These are phyloP conservation scores for Hypoxylon cercidicola DNA, from an alignment of 495 filamentous ascomycete genomes.

Conservation along the genomic window DNA sequence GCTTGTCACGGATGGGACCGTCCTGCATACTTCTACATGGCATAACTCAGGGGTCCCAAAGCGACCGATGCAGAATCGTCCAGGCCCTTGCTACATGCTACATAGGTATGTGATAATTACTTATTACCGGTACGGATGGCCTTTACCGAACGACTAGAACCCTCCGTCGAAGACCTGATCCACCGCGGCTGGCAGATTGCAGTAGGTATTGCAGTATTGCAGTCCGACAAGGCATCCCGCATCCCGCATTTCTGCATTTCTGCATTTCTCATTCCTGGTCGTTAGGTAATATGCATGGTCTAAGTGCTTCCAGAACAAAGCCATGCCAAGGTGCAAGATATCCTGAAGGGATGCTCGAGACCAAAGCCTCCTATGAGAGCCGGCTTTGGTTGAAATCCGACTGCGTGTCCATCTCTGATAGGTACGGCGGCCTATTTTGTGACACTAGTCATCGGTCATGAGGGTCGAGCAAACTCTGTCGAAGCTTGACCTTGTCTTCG, in stretches of 20 bases:
- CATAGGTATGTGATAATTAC: slow-evolving; percentile 13
- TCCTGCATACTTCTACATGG: slow-evolving; percentile 15
- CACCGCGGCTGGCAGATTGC: too few species aligned
- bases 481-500: slow-evolving; percentile 17
- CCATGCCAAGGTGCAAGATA: slow-evolving; percentile 12
- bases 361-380: slow-evolving; percentile 20
- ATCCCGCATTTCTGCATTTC: background rate
- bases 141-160: too few species aligned
- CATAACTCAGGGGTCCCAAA: slow-evolving; percentile 17
- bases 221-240: too few species aligned
- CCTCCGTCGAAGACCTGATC: too few species aligned
- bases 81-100: slow-evolving; percentile 15
- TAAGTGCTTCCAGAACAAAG: slow-evolving; percentile 9
- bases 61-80: slow-evolving; percentile 14
- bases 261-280: background rate
- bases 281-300: slow-evolving; percentile 7
- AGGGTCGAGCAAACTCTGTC: slow-evolving; percentile 32
- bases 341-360: slow-evolving; percentile 11
- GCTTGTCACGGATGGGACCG: slow-evolving; percentile 38
- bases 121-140: background rate
- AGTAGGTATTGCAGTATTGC: too few species aligned
- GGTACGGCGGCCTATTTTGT: slow-evolving; percentile 14
- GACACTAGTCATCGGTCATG: slow-evolving; percentile 32
- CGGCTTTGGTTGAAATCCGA: background rate
- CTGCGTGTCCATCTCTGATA: slow-evolving; percentile 39